These are phyloP conservation scores for Mycosarcoma maydis DNA, from an alignment of 1,284 basidiomycete species.

Conservation along the genomic window DNA sequence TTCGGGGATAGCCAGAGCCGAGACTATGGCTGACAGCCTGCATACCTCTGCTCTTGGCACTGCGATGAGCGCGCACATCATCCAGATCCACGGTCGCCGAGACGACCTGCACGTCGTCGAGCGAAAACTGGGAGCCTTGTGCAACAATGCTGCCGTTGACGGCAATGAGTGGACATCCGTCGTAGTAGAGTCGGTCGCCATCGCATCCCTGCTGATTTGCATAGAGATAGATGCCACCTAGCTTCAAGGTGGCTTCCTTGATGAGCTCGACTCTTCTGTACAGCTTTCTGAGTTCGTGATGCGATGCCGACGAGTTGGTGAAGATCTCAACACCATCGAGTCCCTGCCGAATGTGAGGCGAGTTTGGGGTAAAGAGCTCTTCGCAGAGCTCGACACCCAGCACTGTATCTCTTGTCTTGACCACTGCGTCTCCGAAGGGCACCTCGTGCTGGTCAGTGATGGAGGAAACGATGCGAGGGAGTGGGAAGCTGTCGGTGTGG, in stretches of 20 bases:
- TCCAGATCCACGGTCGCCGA: constrained; percentile 94
- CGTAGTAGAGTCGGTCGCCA: constrained; percentile 96
- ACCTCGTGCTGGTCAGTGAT: constrained; percentile 93
- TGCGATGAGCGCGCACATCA: constrained; percentile 87
- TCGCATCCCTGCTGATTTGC: constrained; percentile 99
- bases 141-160: constrained; percentile 91
- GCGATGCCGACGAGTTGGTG: constrained; percentile 95
- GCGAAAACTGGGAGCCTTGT: constrained; percentile 94
- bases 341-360: constrained; percentile 95
- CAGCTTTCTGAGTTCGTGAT: constrained; percentile 95
- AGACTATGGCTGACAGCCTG: constrained; percentile 75
- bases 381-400: constrained; percentile 96
- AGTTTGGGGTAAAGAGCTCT: constrained; percentile 94
- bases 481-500: constrained; percentile 85
- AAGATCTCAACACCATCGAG: constrained; percentile 98
- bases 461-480: constrained; percentile 84
- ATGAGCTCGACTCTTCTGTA: constrained; percentile 91
- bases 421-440: constrained; percentile 92
- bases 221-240: constrained; percentile 95
- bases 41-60: constrained; percentile 80
- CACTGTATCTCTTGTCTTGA: constrained; percentile 92
- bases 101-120: constrained; percentile 94
- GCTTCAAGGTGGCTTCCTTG: constrained; percentile 95
- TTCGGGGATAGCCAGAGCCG: constrained; percentile 72
- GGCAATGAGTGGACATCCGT: constrained; percentile 94